Percentiles rank a stretch among this genome's conserved stretches.
These are phyloP conservation scores for Hura crepitans DNA, from an alignment of 441 rosid genomes.

Conservation along the genomic window DNA sequence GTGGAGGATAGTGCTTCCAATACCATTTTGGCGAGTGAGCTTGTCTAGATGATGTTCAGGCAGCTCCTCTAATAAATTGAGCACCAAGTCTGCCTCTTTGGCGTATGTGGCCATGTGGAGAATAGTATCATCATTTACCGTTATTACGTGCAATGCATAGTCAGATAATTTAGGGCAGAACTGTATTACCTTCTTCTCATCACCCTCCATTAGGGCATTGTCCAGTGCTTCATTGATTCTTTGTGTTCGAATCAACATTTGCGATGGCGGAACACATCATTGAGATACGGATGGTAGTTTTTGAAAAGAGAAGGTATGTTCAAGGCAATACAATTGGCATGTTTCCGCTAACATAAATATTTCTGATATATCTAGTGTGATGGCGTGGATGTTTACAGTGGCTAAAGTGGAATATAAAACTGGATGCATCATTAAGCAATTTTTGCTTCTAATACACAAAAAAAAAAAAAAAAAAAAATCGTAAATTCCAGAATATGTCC, in stretches of 20 bases:
- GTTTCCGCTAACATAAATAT: too few relatives aligned
- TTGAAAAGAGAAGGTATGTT: background rate
- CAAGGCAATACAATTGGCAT: too few relatives aligned
- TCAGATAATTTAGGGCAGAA: conserved; percentile 15
- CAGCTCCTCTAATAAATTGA: conserved; percentile 17
- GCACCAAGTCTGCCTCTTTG: background rate
- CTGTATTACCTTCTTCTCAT: conserved; percentile 15
- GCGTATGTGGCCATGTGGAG: conserved; percentile 26
- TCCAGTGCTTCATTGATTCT: conserved; percentile 13
- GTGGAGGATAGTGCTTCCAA: conserved; percentile 21
- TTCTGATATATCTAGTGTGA: too few relatives aligned
- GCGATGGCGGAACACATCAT: background rate
- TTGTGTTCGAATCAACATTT: conserved; percentile 1
- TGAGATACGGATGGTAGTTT: background rate
- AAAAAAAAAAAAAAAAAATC: too few relatives aligned
- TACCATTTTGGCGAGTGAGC: conserved; percentile 13
- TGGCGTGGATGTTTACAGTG: too few relatives aligned
- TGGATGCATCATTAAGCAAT: too few relatives aligned
- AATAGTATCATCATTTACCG: conserved; percentile 20
- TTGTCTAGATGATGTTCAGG: conserved; percentile 12
- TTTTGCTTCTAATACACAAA: too few relatives aligned
- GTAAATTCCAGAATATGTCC: too few relatives aligned
- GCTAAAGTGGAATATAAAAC: too few relatives aligned
- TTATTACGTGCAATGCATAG: conserved; percentile 20
- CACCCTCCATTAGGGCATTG: conserved; percentile 13